Evolutionary conservation across 176 grass and related monocot species (phyloP).

Genomic region (Eragrostis curvula): DNA sequence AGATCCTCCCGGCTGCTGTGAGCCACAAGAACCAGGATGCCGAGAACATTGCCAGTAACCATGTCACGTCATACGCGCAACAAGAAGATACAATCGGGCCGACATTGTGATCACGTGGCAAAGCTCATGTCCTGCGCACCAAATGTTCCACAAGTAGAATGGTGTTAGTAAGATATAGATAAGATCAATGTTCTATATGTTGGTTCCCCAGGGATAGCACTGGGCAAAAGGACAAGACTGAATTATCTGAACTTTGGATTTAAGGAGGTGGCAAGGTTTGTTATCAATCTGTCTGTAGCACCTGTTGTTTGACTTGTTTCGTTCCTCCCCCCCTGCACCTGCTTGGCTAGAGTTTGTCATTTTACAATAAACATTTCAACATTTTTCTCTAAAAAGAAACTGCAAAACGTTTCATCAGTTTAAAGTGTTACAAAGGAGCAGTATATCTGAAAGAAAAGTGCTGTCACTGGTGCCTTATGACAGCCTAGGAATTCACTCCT

Average conservation of each 20-base stretch:
- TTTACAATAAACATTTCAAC: conserved; percentile 3
- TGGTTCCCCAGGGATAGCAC: conserved; percentile 20
- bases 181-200: neutral
- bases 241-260: conserved; percentile 34
- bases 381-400: neutral
- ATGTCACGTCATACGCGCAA: conserved; percentile 1
- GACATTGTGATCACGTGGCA: conserved; percentile 22
- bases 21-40: conserved; percentile 39
- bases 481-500: neutral
- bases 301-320: conserved; percentile 2
- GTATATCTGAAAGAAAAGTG: neutral
- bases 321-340: neutral
- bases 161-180: conserved; percentile 20
- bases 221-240: conserved; percentile 31
- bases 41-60: conserved; percentile 2
- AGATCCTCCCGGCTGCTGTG: conserved; percentile 24
- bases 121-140: conserved; percentile 19
- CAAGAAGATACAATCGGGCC: neutral
- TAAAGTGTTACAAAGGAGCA: neutral
- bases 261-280: neutral
- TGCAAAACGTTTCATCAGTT: neutral
- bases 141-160: conserved; percentile 44
- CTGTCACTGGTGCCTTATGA: neutral
- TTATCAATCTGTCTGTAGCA: conserved; percentile 4
- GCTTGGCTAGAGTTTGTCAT: conserved; percentile 22